Evolutionary conservation across 352 stramenopile genomes (phyloP).

Genomic region (Phytophthora hybrid): DNA sequence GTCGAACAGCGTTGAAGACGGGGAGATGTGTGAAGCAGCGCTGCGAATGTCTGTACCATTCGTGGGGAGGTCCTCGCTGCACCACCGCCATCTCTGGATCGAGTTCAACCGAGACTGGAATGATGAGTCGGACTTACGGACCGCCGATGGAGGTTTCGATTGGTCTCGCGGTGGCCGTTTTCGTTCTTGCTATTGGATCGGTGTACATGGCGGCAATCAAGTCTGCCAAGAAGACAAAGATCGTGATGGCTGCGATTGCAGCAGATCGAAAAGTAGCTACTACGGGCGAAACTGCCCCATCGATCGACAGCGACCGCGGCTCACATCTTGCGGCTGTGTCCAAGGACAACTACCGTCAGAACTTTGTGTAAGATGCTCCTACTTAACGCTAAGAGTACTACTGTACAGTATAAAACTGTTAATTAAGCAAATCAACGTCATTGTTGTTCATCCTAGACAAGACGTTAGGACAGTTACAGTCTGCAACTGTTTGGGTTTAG

Average conservation of each 20-base stretch:
- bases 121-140: slow-evolving; percentile 49
- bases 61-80: slow-evolving; percentile 70
- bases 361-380: slow-evolving; percentile 44
- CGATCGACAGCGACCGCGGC: slow-evolving; percentile 14
- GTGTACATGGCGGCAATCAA: slow-evolving; percentile 20
- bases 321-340: slow-evolving; percentile 8
- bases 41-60: slow-evolving; percentile 56
- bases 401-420: background rate
- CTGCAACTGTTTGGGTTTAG: too few relatives aligned
- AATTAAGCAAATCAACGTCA: slow-evolving; percentile 1
- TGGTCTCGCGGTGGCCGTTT: slow-evolving; percentile 24
- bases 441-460: slow-evolving; percentile 2
- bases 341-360: slow-evolving; percentile 55
- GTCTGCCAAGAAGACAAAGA: slow-evolving; percentile 27
- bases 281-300: background rate
- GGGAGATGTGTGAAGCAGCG: slow-evolving; percentile 55
- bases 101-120: slow-evolving; percentile 10
- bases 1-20: slow-evolving; percentile 36
- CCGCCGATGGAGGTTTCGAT: slow-evolving; percentile 52
- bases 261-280: slow-evolving; percentile 20
- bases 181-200: slow-evolving; percentile 11
- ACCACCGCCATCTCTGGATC: slow-evolving; percentile 46
- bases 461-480: too few relatives aligned
- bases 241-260: slow-evolving; percentile 24
- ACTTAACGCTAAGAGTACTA: too few relatives aligned